Percentiles rank a stretch among this genome's conserved stretches.
phyloP scores from a whole-genome alignment of 2,329 filamentous ascomycete genomes.

The Gyromitra esculenta region DNA sequence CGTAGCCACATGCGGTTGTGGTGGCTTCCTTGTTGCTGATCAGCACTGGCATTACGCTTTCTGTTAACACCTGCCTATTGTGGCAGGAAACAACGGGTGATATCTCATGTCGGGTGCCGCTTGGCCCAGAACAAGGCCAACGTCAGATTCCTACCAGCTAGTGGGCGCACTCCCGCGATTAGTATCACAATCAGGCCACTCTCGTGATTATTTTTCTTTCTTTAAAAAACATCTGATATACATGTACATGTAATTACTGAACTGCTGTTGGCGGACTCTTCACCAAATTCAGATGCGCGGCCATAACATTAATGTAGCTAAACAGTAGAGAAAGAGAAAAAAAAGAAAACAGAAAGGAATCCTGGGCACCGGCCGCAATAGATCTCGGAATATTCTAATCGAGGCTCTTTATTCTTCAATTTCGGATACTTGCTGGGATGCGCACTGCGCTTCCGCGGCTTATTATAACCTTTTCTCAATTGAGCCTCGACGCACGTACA shows the following conservation, averaged over 20 bases:
- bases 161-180: neutral
- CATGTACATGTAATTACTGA: neutral
- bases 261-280: neutral
- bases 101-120: slow-evolving; percentile 20
- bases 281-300: neutral
- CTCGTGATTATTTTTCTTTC: too few species aligned
- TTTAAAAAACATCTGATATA: neutral
- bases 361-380: neutral
- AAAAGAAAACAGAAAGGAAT: neutral
- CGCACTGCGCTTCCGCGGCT: neutral
- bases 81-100: slow-evolving; percentile 5
- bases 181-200: neutral
- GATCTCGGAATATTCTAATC: neutral
- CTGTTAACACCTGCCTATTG: slow-evolving; percentile 3
- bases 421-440: neutral
- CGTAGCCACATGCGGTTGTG: neutral
- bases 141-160: neutral
- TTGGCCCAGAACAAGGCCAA: neutral
- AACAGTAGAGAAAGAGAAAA: neutral
- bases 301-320: neutral
- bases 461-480: neutral
- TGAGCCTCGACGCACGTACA: neutral
- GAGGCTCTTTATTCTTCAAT: neutral
- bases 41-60: neutral
- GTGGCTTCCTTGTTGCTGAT: neutral